Evolutionary conservation across 1,139 yeast genomes (phyloP), one percentile per base, ranked within the genome.

Genomic region (Diutina sp.): DNA sequence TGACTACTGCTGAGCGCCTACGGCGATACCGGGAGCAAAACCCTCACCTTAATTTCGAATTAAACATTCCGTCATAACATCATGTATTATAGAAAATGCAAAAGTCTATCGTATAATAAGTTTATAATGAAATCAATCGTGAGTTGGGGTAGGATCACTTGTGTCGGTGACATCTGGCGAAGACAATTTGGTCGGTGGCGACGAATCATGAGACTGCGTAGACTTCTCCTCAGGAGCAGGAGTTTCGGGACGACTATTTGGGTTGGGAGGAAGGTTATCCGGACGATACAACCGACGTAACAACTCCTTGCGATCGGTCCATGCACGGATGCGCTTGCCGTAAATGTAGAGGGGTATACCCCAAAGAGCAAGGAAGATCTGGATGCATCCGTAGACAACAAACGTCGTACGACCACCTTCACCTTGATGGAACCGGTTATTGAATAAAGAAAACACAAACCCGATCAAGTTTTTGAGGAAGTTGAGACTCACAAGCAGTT

Each of bases 371-470:
- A 82, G 64, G 54, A 73, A 69, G 21, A 82, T 63, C 62, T 83
- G 83, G 46, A 80, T 72, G 38, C 77, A 68, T 1, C 86, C 87
- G 63, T 78, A 82, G 1, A 78, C 77, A 18, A 81, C 68, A 64
- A 79, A 83, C 9, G 80, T 71, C 29, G 72, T 72, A 58, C 73
- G 72, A 35, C 78, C 66, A 11, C 85, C 85, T n/a, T 71, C 63
- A 2, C 65, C 58, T 55, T 68, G 72, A 52, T 74, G 68, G 58
- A 79, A 81, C 28, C 69, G 64, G 56, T 78, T 81, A 61, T 80
- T 83, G 67, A 83, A 82, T 44, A 82, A 69, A 2, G 86, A 80
- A 63, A 83, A 82, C 14, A 76, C 65, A 62, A 83, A 81, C 6
- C 87, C 87, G 35, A 82, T 58, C 7, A 78, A 66, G 62, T 83